A percentile compares a stretch with the other conserved stretches of the same genome.
phyloP scores from a whole-genome alignment of 2,329 filamentous ascomycete genomes.

The Cladosporium austrohemisphaericum region DNA sequence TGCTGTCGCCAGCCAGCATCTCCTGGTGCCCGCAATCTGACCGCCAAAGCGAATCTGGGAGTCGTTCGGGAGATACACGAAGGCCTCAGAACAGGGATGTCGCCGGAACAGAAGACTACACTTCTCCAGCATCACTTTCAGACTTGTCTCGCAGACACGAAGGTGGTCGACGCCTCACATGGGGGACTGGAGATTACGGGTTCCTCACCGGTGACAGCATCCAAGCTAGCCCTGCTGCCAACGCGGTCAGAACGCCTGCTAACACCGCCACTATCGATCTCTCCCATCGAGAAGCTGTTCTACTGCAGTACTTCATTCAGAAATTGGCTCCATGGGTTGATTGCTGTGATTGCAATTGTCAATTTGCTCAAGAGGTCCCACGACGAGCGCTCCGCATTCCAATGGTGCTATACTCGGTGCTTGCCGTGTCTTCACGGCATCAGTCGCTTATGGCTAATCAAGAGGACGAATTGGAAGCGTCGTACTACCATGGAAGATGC shows the following conservation, averaged over 20 bases:
- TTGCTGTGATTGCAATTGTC: constrained; percentile 32
- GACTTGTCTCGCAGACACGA: constrained; percentile 21
- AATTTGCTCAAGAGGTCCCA: constrained; percentile 34
- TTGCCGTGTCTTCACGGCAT: constrained; percentile 36
- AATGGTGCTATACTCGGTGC: constrained; percentile 32
- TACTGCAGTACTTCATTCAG: constrained; percentile 31
- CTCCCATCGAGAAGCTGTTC: constrained; percentile 20
- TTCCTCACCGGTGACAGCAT: constrained; percentile 14
- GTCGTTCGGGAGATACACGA: background rate
- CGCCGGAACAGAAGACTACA: constrained; percentile 10
- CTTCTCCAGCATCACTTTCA: constrained; percentile 20
- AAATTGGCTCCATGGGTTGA: constrained; percentile 36
- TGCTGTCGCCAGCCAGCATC: constrained; percentile 11
- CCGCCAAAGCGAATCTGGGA: constrained; percentile 5
- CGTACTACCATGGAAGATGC: constrained; percentile 34
- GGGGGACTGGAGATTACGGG: constrained; percentile 8
- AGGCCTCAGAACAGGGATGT: background rate
- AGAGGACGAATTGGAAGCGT: constrained; percentile 29
- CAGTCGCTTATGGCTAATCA: constrained; percentile 26
- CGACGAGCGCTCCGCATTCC: constrained; percentile 31
- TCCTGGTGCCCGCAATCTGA: constrained; percentile 1
- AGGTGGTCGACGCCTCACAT: constrained; percentile 8
- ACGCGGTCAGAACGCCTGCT: constrained; percentile 4
- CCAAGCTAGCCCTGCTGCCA: background rate
- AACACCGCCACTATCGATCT: constrained; percentile 14